Evolutionary conservation across 768 basidiomycete species (phyloP).

Genomic region (Porphyrellus cyaneotinctus): DNA sequence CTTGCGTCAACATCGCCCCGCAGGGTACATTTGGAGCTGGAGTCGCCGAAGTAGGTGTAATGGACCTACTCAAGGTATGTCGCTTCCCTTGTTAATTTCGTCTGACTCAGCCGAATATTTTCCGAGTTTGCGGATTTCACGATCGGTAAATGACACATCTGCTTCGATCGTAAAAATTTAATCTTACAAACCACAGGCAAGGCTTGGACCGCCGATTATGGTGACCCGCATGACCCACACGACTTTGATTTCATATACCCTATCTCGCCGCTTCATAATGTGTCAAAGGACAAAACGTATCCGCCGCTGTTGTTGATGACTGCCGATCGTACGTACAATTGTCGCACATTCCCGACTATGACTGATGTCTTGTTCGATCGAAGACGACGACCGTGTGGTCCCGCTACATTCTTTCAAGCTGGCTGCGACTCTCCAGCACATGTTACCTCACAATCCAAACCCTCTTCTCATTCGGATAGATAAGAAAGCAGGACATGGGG

Average conservation of each 20-base stretch:
- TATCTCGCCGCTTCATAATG: conserved; percentile 77
- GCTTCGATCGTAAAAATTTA: conserved; percentile 5
- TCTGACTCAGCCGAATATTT: neutral
- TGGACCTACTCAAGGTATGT: conserved; percentile 70
- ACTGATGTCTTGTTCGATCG: conserved; percentile 2
- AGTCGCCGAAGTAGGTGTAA: conserved; percentile 78
- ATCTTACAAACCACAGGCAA: conserved; percentile 39
- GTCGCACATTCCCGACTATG: neutral
- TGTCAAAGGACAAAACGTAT: conserved; percentile 54
- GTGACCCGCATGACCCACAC: conserved; percentile 65
- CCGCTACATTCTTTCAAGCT: conserved; percentile 84
- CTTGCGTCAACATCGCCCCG: conserved; percentile 77
- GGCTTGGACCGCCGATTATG: conserved; percentile 79
- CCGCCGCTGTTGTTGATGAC: conserved; percentile 76
- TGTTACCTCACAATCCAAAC: conserved; percentile 57
- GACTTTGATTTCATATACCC: conserved; percentile 85
- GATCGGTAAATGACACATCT: conserved; percentile 45
- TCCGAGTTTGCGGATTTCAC: conserved; percentile 69
- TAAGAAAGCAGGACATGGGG: conserved; percentile 77
- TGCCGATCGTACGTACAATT: conserved; percentile 65
- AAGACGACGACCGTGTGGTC: conserved; percentile 85
- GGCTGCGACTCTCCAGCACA: conserved; percentile 72
- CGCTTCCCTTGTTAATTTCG: neutral
- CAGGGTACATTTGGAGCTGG: conserved; percentile 74
- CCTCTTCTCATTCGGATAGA: conserved; percentile 76